Evolutionary conservation across 148 eudicot genomes (phyloP), one percentile per base, ranked within the genome.

Genomic region (Salicornia ramosissima): DNA sequence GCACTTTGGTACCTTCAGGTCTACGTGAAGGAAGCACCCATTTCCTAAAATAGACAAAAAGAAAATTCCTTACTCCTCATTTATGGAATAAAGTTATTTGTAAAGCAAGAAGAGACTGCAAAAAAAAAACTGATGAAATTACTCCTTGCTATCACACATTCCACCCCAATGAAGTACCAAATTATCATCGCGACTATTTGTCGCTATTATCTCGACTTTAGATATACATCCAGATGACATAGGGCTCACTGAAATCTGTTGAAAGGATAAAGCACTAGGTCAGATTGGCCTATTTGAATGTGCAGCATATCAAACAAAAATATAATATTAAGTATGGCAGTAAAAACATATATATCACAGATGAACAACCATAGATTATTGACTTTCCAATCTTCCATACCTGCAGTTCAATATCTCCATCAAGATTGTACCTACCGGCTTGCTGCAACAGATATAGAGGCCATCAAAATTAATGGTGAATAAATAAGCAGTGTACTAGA

Each of bases 81-180:
- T 12, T 18, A 21, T 46, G 50, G 18, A 33, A 36, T 10, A 64
- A 52, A 12, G n/a, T 52, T 6, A 63, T 14, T 22, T 16, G n/a
- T 39, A 66, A 10, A 47, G 42, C 65, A 50, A 63, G n/a, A 30
- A 50, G n/a, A 57, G 43, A 74, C 24, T 2, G 66, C 16, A 10
- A 18, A 54, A 46, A 18, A 54, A 46, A 24, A 69, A 56, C 29
- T 46, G 45, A 26, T 67, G 8, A 64, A 73, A 74, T 79, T 82
- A 94, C 97, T 79, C 87, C 68, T 85, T 85, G 42, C 39, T 75
- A 73, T 83, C 81, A 40, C 75, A 78, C 74, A 86, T 71, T 49
- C 78, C 90, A 59, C 99, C 99, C 99, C 99, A 94, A 65, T 94
- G 99, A 59, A 94, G 87, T 70, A 83, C 60, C 64, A 94, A 75